Conservation (phyloP, 2,329 filamentous ascomycete species). For the Sporothrix inflata region DNA sequence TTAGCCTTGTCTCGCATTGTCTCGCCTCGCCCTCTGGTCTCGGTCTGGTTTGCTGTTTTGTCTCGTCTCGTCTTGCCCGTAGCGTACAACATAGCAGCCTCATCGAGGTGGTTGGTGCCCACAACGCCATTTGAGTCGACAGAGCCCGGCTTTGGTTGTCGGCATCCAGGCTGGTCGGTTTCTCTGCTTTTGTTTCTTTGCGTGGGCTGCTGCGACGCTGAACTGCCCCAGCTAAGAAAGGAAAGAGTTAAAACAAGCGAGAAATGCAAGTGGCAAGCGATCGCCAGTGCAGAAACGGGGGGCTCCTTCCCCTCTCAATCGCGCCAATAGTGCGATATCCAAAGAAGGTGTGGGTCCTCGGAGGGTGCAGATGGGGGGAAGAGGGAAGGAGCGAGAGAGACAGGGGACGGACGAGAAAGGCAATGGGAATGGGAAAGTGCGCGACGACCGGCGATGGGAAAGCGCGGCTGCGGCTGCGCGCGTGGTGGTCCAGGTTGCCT, state of each 20-base stretch:
- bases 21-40: conserved; percentile 7
- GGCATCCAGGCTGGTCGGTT: neutral
- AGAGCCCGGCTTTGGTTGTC: neutral
- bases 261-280: conserved; percentile 4
- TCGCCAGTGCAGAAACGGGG: conserved; percentile 12
- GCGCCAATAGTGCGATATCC: neutral
- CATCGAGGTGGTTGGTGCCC: conserved; percentile 6
- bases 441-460: neutral
- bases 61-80: conserved; percentile 19
- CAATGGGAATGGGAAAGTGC: conserved; percentile 20
- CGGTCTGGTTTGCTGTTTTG: neutral
- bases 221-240: neutral
- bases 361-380: neutral
- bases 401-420: neutral
- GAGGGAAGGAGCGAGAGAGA: neutral
- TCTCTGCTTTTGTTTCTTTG: neutral
- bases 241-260: conserved; percentile 10
- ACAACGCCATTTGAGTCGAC: neutral
- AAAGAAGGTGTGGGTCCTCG: neutral
- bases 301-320: neutral
- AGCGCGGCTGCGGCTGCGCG: neutral
- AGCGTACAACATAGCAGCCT: neutral
- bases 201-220: neutral
- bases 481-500: neutral
- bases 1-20: conserved; percentile 6